Evolutionary conservation across 2,329 filamentous ascomycete genomes (phyloP).

Genomic region (Sporothrix pallida): DNA sequence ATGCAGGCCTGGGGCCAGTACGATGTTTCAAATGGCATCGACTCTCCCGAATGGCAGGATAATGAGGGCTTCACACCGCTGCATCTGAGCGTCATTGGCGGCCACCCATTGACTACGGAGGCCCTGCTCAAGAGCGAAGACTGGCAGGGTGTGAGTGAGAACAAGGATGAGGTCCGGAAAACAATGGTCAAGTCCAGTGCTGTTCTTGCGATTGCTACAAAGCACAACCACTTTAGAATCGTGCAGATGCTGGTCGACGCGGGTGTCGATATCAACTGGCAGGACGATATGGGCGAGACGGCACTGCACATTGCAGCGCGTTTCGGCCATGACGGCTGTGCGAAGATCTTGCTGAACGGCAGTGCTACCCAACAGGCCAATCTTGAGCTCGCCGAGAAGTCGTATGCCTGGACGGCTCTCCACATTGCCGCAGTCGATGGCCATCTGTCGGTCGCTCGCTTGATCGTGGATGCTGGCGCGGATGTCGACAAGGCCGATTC

Average conservation of each 20-base stretch:
- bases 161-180: slow-evolving; percentile 69
- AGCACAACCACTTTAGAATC: slow-evolving; percentile 83
- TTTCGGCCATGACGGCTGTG: slow-evolving; percentile 83
- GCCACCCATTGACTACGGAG: slow-evolving; percentile 84
- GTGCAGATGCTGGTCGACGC: slow-evolving; percentile 87
- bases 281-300: slow-evolving; percentile 87
- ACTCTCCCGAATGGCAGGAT: slow-evolving; percentile 89
- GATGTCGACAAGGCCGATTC: slow-evolving; percentile 76
- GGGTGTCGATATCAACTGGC: slow-evolving; percentile 91
- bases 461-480: slow-evolving; percentile 79
- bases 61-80: slow-evolving; percentile 88
- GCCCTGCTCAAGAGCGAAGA: slow-evolving; percentile 80
- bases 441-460: slow-evolving; percentile 72
- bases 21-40: slow-evolving; percentile 82
- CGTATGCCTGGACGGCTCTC: slow-evolving; percentile 93
- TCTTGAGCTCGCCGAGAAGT: slow-evolving; percentile 68
- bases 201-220: slow-evolving; percentile 85
- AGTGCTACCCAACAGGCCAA: slow-evolving; percentile 71
- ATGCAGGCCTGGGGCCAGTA: slow-evolving; percentile 92
- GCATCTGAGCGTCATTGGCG: slow-evolving; percentile 89
- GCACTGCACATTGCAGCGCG: slow-evolving; percentile 90
- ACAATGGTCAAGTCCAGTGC: slow-evolving; percentile 81
- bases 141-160: slow-evolving; percentile 68
- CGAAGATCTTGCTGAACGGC: slow-evolving; percentile 74
- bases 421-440: slow-evolving; percentile 93